phyloP scores from a whole-genome alignment of 1,139 yeast genomes.

The Taphrina deformans region DNA sequence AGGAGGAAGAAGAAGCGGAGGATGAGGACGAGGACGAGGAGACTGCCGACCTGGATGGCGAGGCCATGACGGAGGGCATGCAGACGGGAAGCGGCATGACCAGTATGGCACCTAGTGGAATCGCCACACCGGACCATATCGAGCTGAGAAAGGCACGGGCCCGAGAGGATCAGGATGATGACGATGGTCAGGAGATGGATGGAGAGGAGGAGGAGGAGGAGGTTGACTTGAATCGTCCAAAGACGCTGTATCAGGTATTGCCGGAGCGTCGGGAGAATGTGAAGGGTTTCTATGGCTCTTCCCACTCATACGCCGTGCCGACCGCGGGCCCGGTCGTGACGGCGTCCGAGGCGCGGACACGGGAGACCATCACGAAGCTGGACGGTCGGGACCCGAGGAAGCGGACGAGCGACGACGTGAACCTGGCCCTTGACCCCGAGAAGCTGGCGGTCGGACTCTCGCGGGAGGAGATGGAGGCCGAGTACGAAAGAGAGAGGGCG shows the following conservation, averaged over 20 bases:
- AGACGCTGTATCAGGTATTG: slow-evolving; percentile 35
- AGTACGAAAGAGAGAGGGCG: slow-evolving; percentile 32
- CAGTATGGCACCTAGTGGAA: slow-evolving; percentile 36
- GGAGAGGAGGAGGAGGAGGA: slow-evolving; percentile 15
- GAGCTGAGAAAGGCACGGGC: slow-evolving; percentile 38
- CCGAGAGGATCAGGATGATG: slow-evolving; percentile 5
- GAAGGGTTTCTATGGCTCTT: slow-evolving; percentile 37
- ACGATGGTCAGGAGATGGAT: slow-evolving; percentile 16
- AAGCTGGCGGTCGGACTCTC: slow-evolving; percentile 25
- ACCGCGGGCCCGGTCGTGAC: slow-evolving; percentile 5
- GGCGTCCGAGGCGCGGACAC: not conserved
- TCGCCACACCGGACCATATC: slow-evolving; percentile 38
- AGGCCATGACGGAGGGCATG: slow-evolving; percentile 22
- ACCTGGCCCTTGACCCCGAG: slow-evolving; percentile 35
- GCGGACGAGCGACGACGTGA: slow-evolving; percentile 32
- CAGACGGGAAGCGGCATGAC: slow-evolving; percentile 35
- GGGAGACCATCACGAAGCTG: slow-evolving; percentile 11
- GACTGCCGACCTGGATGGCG: slow-evolving; percentile 21
- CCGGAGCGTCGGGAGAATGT: slow-evolving; percentile 35
- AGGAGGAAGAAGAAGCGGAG: slow-evolving; percentile 43
- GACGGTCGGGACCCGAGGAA: slow-evolving; percentile 22
- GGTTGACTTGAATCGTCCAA: slow-evolving; percentile 25
- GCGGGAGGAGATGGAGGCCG: slow-evolving; percentile 31
- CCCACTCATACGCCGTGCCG: slow-evolving; percentile 36
- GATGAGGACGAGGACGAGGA: slow-evolving; percentile 40